Evolutionary conservation across 768 basidiomycete species (phyloP).

Genomic region (Serendipita vermifera): DNA sequence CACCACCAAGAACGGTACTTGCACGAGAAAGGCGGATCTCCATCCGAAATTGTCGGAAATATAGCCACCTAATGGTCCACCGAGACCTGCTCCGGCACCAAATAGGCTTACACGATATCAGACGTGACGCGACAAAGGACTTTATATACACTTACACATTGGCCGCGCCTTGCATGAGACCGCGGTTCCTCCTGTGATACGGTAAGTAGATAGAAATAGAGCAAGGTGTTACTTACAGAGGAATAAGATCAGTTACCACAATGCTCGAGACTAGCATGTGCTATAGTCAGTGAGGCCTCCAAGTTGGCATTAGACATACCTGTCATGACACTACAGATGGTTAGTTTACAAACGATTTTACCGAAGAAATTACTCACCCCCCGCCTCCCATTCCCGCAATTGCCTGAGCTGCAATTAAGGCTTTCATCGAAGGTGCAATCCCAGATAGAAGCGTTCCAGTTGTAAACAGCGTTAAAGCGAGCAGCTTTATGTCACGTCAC

Average conservation of each 20-base stretch:
- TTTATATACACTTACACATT: slow-evolving; percentile 54
- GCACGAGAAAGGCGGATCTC: slow-evolving; percentile 76
- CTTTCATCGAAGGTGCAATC: slow-evolving; percentile 72
- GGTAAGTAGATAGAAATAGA: slow-evolving; percentile 7
- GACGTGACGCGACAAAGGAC: too few species aligned
- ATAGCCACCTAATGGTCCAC: slow-evolving; percentile 74
- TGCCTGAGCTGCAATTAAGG: slow-evolving; percentile 66
- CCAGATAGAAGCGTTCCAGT: slow-evolving; percentile 79
- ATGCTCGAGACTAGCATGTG: slow-evolving; percentile 54
- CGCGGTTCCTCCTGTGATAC: slow-evolving; percentile 56
- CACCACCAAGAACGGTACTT: slow-evolving; percentile 65
- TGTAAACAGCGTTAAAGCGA: slow-evolving; percentile 8
- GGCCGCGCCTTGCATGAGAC: slow-evolving; percentile 82
- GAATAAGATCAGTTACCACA: slow-evolving; percentile 77
- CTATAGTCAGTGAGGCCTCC: slow-evolving; percentile 16
- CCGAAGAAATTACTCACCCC: slow-evolving; percentile 42
- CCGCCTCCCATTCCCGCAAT: slow-evolving; percentile 89
- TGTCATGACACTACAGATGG: slow-evolving; percentile 65
- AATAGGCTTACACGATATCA: slow-evolving; percentile 43
- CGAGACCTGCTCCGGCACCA: slow-evolving; percentile 57
- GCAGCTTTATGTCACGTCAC: slow-evolving; percentile 26
- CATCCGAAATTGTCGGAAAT: slow-evolving; percentile 77
- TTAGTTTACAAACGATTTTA: slow-evolving; percentile 18
- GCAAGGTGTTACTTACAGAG: slow-evolving; percentile 42
- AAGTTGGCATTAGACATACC: slow-evolving; percentile 32